phyloP scores from a whole-genome alignment of 495 filamentous ascomycete genomes.

The Penicillium diatomitis region DNA sequence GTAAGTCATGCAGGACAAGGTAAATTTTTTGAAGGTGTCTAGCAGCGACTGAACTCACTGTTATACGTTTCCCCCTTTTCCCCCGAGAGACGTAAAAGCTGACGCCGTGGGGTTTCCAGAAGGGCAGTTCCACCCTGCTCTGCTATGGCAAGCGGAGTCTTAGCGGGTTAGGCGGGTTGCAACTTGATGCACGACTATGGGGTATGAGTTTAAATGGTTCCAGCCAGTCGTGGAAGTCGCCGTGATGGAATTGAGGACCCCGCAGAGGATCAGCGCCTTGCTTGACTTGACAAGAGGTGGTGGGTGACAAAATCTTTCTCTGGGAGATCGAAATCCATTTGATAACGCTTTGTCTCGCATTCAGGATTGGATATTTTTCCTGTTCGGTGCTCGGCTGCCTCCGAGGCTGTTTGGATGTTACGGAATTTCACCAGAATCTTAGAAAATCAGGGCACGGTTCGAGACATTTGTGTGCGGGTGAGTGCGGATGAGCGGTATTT shows the following conservation, averaged over 20 bases:
- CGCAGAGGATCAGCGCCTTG: no score
- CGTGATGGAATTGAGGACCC: no score
- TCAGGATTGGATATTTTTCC: neutral
- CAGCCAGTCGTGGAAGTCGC: no score
- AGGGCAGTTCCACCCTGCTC: neutral
- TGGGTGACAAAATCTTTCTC: neutral
- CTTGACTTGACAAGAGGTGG: no score
- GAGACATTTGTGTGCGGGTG: neutral
- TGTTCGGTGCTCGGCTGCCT: slow-evolving; percentile 4
- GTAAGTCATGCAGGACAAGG: neutral
- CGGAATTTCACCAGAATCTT: neutral
- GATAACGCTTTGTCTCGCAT: neutral
- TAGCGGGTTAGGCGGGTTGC: no score
- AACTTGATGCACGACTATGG: no score
- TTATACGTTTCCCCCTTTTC: slow-evolving; percentile 2
- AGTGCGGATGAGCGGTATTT: slow-evolving; percentile 1
- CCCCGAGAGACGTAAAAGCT: neutral
- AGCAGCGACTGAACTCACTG: neutral
- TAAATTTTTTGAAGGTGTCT: neutral
- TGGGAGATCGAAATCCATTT: neutral
- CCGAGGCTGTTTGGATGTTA: neutral
- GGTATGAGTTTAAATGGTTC: no score
- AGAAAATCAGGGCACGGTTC: no score
- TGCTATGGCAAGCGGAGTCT: neutral
- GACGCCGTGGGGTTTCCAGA: neutral